Conservation (phyloP, 148 eudicot species). For the Persicaria tinctoria region DNA sequence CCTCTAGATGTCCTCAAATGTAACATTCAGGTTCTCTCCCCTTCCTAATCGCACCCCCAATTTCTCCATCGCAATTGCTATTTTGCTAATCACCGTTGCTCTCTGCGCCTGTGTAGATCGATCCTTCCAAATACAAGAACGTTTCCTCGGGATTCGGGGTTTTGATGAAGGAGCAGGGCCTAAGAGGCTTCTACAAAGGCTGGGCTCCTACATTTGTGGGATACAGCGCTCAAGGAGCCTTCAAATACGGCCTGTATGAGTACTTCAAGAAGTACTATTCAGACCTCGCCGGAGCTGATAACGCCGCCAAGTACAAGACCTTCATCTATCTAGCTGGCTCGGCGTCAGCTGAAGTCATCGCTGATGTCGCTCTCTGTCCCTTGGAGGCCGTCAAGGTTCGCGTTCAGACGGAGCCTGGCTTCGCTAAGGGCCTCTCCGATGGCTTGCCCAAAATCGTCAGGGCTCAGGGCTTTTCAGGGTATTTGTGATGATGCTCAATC, state of each 20-base stretch:
- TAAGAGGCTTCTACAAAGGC: slow-evolving; percentile 56
- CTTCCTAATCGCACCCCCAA: neutral
- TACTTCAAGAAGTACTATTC: slow-evolving; percentile 74
- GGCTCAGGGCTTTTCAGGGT: slow-evolving; percentile 36
- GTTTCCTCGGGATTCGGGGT: slow-evolving; percentile 51
- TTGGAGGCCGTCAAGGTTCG: slow-evolving; percentile 80
- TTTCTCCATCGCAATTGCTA: no score
- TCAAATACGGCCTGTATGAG: slow-evolving; percentile 63
- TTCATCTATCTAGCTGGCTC: slow-evolving; percentile 60
- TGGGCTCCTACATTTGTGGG: slow-evolving; percentile 74
- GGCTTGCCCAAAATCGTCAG: slow-evolving; percentile 62
- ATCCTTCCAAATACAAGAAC: slow-evolving; percentile 61
- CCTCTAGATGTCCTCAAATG: slow-evolving; percentile 66
- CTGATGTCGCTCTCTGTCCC: slow-evolving; percentile 69
- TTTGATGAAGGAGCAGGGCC: slow-evolving; percentile 55
- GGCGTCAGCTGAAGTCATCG: slow-evolving; percentile 70
- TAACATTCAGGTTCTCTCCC: slow-evolving; percentile 53
- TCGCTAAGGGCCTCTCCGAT: slow-evolving; percentile 62
- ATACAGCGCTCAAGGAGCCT: slow-evolving; percentile 75
- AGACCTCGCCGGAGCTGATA: slow-evolving; percentile 57
- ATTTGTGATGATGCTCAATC: neutral
- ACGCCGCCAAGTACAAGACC: slow-evolving; percentile 55
- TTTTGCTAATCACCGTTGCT: no score
- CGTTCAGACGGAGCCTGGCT: slow-evolving; percentile 70
- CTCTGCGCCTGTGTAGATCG: slow-evolving; percentile 25